Base-by-base conservation (phyloP, 495 filamentous ascomycete species). In the Parathielavia appendiculata region DNA sequence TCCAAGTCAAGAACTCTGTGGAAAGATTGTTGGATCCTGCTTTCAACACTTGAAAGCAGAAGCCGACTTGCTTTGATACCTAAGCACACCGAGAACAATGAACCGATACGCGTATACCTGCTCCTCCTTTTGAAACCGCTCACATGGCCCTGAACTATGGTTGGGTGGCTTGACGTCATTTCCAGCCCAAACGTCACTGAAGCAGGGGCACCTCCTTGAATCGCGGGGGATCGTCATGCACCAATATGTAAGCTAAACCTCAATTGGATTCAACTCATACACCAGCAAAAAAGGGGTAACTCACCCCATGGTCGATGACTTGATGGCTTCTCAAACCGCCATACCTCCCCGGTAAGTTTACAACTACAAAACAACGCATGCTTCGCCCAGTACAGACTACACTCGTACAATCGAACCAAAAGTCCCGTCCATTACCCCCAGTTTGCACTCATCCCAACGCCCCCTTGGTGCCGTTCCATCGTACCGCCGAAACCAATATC, bases 391-490 rank as follows among this genome's bases (percentile, higher is more conserved):
- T 20, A 41, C 39, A 20, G 40, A 3, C 26, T 40, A 51, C 4
- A 34, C 8, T 5, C 5, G 41, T 56, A 49, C 44, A 56, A 56
- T 36, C 54, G 34, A 40, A 32, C 43, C 19, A 19, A 14, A 6
- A n/a, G 7, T n/a, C 14, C 35, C 16, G 0, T 34, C 54, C 34
- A 38, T 56, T 32, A 44, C 7, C 39, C 22, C 14, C 36, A 10
- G 40, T 49, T 57, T 57, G 7, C 35, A 6, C 26, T 46, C 14
- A 34, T 41, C 54, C 36, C 45, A 50, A 57, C 54, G 45, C 54
- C 54, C 35, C 32, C 32, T 22, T 9, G 17, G 16, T 19, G 41
- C 43, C 38, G 8, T 9, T n/a, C 13, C 14, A 38, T 16, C n/a
- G 3, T 19, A 11, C 26, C 13, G 19, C 43, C 23, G 30, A 48